These are phyloP conservation scores for Pseudogymnoascus verrucosus DNA, from an alignment of 2,329 filamentous ascomycete species.

Conservation along the genomic window DNA sequence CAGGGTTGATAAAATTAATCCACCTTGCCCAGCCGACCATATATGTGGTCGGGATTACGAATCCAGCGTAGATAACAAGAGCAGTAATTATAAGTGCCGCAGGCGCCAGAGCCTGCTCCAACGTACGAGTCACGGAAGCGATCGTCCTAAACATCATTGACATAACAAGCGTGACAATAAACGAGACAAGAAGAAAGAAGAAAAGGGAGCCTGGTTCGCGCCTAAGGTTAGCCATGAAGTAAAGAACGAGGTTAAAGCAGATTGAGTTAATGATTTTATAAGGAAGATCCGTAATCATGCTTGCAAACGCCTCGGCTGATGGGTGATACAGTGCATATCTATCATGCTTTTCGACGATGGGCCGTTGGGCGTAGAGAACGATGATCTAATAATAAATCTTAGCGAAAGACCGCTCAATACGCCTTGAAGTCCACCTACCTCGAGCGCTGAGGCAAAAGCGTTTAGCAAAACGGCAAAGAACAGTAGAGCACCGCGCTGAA, in stretches of 20 bases:
- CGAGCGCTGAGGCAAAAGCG: slow-evolving; percentile 59
- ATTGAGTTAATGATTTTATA: slow-evolving; percentile 68
- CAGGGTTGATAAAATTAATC: slow-evolving; percentile 57
- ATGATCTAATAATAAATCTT: slow-evolving; percentile 46
- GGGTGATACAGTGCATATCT: slow-evolving; percentile 84
- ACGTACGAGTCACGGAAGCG: slow-evolving; percentile 62
- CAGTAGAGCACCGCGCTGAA: slow-evolving; percentile 51
- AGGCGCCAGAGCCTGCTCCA: slow-evolving; percentile 57
- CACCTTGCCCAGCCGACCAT: slow-evolving; percentile 59
- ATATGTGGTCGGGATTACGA: slow-evolving; percentile 50
- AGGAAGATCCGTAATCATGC: slow-evolving; percentile 75
- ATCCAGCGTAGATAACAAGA: slow-evolving; percentile 40
- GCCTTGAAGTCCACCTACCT: slow-evolving; percentile 45
- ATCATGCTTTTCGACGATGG: slow-evolving; percentile 80
- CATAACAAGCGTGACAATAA: slow-evolving; percentile 65
- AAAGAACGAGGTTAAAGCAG: slow-evolving; percentile 68
- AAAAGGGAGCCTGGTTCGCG: slow-evolving; percentile 71
- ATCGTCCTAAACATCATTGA: slow-evolving; percentile 78
- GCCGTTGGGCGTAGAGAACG: slow-evolving; percentile 74
- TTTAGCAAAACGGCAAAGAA: slow-evolving; percentile 63
- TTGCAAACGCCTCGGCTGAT: slow-evolving; percentile 74
- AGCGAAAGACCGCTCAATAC: background rate
- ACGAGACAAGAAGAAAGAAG: slow-evolving; percentile 72
- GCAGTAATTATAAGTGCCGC: slow-evolving; percentile 41
- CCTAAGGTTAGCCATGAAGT: slow-evolving; percentile 76